These are phyloP conservation scores for Boletales sp. DNA, from an alignment of 768 basidiomycete species.

Conservation along the genomic window DNA sequence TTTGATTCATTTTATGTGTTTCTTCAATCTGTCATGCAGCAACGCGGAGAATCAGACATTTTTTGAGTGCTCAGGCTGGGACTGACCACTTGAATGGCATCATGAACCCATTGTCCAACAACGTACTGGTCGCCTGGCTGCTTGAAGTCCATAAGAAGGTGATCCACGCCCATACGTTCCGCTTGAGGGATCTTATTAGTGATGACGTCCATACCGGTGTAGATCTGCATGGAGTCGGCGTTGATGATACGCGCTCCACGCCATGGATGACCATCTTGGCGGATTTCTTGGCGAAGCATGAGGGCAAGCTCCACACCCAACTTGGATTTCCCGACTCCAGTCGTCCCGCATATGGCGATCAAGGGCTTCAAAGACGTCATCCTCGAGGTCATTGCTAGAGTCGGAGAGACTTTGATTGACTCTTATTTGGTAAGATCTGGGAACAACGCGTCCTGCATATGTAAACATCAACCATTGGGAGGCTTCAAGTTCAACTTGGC, in stretches of 20 bases:
- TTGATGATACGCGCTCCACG: conserved; percentile 79
- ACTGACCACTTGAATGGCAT: conserved; percentile 74
- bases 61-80: background rate
- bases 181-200: conserved; percentile 86
- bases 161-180: conserved; percentile 79
- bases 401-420: background rate
- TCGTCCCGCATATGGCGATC: conserved; percentile 88
- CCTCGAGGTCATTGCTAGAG: background rate
- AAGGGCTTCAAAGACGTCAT: conserved; percentile 52
- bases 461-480: too few species aligned
- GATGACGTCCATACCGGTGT: conserved; percentile 84
- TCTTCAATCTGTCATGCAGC: conserved; percentile 60
- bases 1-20: conserved; percentile 53
- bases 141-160: conserved; percentile 88
- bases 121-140: conserved; percentile 83
- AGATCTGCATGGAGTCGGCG: conserved; percentile 97
- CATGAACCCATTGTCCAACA: conserved; percentile 83
- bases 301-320: conserved; percentile 86
- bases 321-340: conserved; percentile 94
- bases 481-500: too few species aligned
- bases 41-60: background rate
- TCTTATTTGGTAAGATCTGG: background rate
- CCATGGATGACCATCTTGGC: conserved; percentile 38
- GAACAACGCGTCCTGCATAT: too few species aligned
- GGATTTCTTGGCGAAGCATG: conserved; percentile 37